phyloP scores from a whole-genome alignment of 1,139 yeast genomes.

The Suhomyces coccinellae region DNA sequence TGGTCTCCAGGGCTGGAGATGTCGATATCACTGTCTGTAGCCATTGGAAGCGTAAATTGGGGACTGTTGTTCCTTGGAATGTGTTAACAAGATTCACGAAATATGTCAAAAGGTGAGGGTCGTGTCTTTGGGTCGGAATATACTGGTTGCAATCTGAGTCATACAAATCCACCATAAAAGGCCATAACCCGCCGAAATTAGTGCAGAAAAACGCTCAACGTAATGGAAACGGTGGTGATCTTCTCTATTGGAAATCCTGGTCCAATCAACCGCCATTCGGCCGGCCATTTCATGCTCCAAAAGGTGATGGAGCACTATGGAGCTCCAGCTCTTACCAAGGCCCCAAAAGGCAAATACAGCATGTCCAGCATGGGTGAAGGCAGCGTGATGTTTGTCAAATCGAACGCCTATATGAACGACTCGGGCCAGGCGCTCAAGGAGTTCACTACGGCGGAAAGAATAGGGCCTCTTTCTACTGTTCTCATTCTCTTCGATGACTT shows the following conservation, averaged over 20 bases:
- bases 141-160: neutral
- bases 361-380: slow-evolving; percentile 19
- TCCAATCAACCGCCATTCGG: slow-evolving; percentile 39
- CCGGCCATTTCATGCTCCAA: slow-evolving; percentile 40
- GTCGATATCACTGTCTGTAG: neutral
- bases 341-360: slow-evolving; percentile 25
- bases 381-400: slow-evolving; percentile 33
- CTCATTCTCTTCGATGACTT: slow-evolving; percentile 44
- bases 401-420: slow-evolving; percentile 46
- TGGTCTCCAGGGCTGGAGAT: neutral
- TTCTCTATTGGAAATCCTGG: slow-evolving; percentile 50
- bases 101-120: neutral
- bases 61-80: neutral
- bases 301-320: slow-evolving; percentile 27
- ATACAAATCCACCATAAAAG: neutral
- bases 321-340: slow-evolving; percentile 25
- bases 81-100: neutral
- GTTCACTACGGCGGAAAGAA: slow-evolving; percentile 22
- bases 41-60: neutral
- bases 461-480: slow-evolving; percentile 19
- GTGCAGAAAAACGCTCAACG: neutral
- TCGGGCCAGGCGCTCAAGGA: slow-evolving; percentile 33
- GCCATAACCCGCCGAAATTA: neutral
- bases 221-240: slow-evolving; percentile 21
- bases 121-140: neutral